These are phyloP conservation scores for Fomitopsis palustris DNA, from an alignment of 1,284 basidiomycete species.

Conservation along the genomic window DNA sequence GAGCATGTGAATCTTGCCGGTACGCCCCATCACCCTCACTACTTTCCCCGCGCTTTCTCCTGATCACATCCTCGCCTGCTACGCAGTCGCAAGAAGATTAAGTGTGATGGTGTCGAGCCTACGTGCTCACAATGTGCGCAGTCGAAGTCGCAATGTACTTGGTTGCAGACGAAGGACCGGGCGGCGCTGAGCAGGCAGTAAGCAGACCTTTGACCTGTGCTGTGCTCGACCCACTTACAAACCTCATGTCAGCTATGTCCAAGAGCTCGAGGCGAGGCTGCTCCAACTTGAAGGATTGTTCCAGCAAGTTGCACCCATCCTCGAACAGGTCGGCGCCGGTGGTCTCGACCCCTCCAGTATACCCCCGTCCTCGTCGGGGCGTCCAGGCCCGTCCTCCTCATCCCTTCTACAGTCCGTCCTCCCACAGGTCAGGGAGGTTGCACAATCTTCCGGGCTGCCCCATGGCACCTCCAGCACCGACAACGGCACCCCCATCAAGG, in stretches of 20 bases:
- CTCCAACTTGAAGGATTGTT: constrained; percentile 83
- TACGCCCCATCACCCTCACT: constrained; percentile 28
- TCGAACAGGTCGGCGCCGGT: constrained; percentile 57
- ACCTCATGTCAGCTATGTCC: constrained; percentile 65
- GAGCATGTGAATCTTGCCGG: constrained; percentile 85
- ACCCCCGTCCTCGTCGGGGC: constrained; percentile 21
- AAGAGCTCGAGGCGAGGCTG: constrained; percentile 79
- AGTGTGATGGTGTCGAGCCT: constrained; percentile 81
- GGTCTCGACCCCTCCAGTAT: constrained; percentile 36
- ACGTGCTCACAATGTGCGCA: constrained; percentile 77
- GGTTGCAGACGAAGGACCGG: constrained; percentile 84
- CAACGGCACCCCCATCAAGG: constrained; percentile 46
- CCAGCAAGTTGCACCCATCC: constrained; percentile 70
- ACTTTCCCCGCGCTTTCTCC: constrained; percentile 1
- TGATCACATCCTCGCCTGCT: constrained; percentile 4
- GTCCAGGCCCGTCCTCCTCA: constrained; percentile 13
- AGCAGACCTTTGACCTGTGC: constrained; percentile 29
- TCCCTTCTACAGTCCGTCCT: constrained; percentile 25
- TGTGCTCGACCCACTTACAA: constrained; percentile 11
- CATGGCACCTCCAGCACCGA: constrained; percentile 32
- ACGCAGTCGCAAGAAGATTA: constrained; percentile 81
- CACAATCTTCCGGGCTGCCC: constrained; percentile 24
- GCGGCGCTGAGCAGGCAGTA: constrained; percentile 83
- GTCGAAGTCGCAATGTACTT: constrained; percentile 74
- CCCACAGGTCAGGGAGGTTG: constrained; percentile 23